A percentile compares a stretch with the other conserved stretches of the same genome.
Evolutionary conservation across 495 filamentous ascomycete genomes (phyloP).

Genomic region (Cladorrhinum samala): DNA sequence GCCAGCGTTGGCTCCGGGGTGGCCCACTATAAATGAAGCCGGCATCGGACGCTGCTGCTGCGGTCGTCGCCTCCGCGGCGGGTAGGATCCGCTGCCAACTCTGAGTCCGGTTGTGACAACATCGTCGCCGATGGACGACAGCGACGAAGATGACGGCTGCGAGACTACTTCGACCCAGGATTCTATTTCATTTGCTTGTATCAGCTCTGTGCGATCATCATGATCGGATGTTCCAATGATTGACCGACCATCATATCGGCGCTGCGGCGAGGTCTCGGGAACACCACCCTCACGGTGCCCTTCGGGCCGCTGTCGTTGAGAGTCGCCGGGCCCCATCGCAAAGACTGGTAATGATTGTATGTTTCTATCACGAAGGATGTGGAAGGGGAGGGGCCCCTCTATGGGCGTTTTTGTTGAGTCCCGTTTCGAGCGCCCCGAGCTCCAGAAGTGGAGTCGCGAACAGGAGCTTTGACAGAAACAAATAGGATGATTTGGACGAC

Average conservation of each 20-base stretch:
- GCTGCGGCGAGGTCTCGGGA: constrained; percentile 18
- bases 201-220: neutral
- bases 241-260: constrained; percentile 33
- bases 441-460: constrained; percentile 9
- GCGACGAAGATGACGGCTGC: constrained; percentile 79
- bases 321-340: constrained; percentile 19
- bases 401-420: neutral
- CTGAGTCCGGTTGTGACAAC: constrained; percentile 80
- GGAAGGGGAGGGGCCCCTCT: too few species aligned
- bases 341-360: neutral
- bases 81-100: constrained; percentile 52
- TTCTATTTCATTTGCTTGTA: constrained; percentile 58
- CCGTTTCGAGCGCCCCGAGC: too few species aligned
- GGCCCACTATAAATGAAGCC: constrained; percentile 27
- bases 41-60: constrained; percentile 39
- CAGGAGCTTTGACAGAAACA: neutral
- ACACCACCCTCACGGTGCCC: constrained; percentile 2
- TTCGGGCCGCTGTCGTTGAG: constrained; percentile 11
- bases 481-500: neutral
- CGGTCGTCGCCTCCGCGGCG: constrained; percentile 51
- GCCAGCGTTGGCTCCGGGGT: constrained; percentile 43
- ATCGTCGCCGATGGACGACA: constrained; percentile 85
- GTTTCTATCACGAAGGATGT: neutral
- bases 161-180: constrained; percentile 96
- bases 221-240: too few species aligned